Percentiles rank a stretch among this genome's conserved stretches.
phyloP scores from a whole-genome alignment of 805 yeast genomes.

The Nakazawaea wyomingensis region DNA sequence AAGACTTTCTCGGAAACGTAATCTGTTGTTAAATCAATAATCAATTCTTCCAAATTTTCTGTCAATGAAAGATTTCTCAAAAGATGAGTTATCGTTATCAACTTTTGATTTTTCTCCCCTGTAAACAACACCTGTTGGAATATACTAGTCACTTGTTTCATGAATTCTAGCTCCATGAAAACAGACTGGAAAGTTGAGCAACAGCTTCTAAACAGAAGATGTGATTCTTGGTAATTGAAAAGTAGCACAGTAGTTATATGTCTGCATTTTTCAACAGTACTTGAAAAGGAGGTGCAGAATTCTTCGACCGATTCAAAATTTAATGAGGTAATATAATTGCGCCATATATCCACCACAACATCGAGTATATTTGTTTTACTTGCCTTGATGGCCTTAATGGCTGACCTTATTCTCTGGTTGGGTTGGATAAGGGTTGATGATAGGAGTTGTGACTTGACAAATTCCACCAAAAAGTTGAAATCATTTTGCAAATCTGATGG shows the following conservation, averaged over 20 bases:
- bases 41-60: conserved; percentile 21
- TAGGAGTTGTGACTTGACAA: neutral
- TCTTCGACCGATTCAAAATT: neutral
- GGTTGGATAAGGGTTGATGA: neutral
- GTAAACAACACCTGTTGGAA: conserved; percentile 17
- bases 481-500: conserved; percentile 12
- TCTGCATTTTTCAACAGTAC: neutral
- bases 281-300: neutral
- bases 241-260: conserved; percentile 6
- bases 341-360: neutral
- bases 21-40: conserved; percentile 33
- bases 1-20: conserved; percentile 30
- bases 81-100: conserved; percentile 12
- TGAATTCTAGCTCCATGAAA: conserved; percentile 6
- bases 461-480: conserved; percentile 5
- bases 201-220: conserved; percentile 18
- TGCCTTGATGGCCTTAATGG: conserved; percentile 1
- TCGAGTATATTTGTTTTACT: conserved; percentile 2
- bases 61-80: conserved; percentile 16
- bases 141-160: conserved; percentile 14
- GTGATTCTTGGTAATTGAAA: conserved; percentile 13
- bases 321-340: neutral
- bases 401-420: conserved; percentile 7
- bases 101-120: conserved; percentile 4
- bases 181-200: conserved; percentile 20